Conservation (phyloP, 2,329 filamentous ascomycete genomes). For the Xylaria sp. region DNA sequence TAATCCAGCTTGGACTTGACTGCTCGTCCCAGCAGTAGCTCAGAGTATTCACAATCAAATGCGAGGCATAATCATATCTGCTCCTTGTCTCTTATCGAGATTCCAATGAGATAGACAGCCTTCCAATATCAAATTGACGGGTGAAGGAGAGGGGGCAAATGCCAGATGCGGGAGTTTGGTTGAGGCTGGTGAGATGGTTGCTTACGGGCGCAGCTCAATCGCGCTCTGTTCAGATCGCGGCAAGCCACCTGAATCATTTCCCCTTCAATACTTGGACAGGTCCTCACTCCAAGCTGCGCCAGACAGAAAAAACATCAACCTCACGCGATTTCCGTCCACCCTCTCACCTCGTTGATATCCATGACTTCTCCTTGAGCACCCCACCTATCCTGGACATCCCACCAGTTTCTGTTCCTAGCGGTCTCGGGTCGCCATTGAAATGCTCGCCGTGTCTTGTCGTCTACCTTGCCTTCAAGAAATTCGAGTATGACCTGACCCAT, state of each 20-base stretch:
- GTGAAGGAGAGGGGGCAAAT: too few species aligned
- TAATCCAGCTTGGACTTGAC: neutral
- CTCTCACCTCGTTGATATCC: slow-evolving; percentile 51
- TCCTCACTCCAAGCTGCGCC: neutral
- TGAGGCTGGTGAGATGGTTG: too few species aligned
- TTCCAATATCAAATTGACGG: too few species aligned
- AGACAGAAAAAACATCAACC: neutral
- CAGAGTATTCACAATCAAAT: neutral
- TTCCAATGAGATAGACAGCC: too few species aligned
- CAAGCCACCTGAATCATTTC: too few species aligned
- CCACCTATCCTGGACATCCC: slow-evolving; percentile 53
- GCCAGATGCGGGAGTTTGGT: too few species aligned
- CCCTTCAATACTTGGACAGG: neutral
- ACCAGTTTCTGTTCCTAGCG: slow-evolving; percentile 46
- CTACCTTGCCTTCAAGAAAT: slow-evolving; percentile 51
- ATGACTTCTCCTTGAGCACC: slow-evolving; percentile 54
- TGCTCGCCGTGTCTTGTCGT: slow-evolving; percentile 48
- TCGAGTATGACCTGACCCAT: slow-evolving; percentile 58
- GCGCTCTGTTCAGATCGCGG: too few species aligned
- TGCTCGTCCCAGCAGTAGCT: neutral
- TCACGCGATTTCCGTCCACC: slow-evolving; percentile 46
- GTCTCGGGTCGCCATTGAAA: slow-evolving; percentile 60
- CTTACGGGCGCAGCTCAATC: too few species aligned
- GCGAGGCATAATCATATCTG: neutral
- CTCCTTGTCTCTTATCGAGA: too few species aligned